phyloP scores from a whole-genome alignment of 2,329 filamentous ascomycete species.

The Exophiala sp. region DNA sequence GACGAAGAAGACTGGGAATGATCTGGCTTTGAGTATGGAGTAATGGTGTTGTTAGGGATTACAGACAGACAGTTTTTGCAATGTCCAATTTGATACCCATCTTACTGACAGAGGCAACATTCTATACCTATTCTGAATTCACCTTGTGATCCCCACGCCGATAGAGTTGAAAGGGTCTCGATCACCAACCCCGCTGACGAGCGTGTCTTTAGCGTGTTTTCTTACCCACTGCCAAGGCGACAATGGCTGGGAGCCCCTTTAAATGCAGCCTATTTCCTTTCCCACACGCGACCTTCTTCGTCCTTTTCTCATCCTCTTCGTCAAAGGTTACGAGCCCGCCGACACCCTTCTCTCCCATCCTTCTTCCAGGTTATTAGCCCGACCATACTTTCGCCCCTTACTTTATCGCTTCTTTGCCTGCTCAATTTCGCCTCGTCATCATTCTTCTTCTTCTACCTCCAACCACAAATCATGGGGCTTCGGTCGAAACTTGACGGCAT shows the following conservation, averaged over 20 bases:
- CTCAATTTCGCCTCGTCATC: neutral
- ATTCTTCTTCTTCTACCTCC: neutral
- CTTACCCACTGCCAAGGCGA: too few relatives aligned
- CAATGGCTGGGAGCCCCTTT: too few relatives aligned
- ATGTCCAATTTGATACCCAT: neutral
- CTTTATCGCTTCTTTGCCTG: neutral
- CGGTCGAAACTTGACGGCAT: neutral
- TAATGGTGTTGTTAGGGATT: neutral
- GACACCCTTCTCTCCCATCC: neutral
- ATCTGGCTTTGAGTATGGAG: neutral
- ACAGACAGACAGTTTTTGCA: neutral
- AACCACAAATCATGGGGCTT: neutral
- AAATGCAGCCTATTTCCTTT: too few relatives aligned
- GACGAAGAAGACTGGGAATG: constrained; percentile 43
- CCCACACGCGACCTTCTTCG: too few relatives aligned
- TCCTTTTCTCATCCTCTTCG: too few relatives aligned
- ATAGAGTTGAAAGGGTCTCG: too few relatives aligned
- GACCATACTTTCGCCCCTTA: neutral
- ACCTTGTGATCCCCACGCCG: too few relatives aligned
- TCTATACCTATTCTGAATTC: too few relatives aligned
- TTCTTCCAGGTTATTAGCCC: constrained; percentile 7
- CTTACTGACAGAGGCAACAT: too few relatives aligned
- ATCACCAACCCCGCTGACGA: too few relatives aligned
- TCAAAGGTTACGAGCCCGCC: too few relatives aligned
- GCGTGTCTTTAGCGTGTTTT: too few relatives aligned